These are phyloP conservation scores for Austroboletus novae-zelandiae DNA, from an alignment of 1,284 basidiomycete genomes.

Conservation along the genomic window DNA sequence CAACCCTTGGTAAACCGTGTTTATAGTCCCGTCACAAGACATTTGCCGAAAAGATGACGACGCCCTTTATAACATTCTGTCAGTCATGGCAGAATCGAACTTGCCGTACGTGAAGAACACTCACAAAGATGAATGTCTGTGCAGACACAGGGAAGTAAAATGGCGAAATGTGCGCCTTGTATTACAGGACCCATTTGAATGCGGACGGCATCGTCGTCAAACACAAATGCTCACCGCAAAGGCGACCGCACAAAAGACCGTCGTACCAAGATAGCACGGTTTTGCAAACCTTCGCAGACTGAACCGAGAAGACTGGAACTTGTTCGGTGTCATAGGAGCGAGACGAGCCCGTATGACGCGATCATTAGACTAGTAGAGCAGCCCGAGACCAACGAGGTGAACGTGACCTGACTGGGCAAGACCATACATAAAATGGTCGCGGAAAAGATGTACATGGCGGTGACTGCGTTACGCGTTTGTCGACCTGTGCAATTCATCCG, in stretches of 20 bases:
- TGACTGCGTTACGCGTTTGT: constrained; percentile 68
- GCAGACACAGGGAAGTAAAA: constrained; percentile 78
- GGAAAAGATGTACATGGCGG: constrained; percentile 76
- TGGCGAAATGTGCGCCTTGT: constrained; percentile 72
- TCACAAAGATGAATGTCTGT: constrained; percentile 76
- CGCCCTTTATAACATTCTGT: too few species aligned
- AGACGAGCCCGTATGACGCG: too few species aligned
- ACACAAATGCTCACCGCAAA: constrained; percentile 54
- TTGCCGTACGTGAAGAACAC: too few species aligned
- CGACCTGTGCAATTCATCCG: constrained; percentile 74
- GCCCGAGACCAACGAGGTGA: constrained; percentile 84
- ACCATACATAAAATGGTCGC: constrained; percentile 76
- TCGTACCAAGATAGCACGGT: constrained; percentile 67
- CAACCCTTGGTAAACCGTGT: constrained; percentile 1
- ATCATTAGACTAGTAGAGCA: too few species aligned
- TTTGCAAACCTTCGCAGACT: too few species aligned
- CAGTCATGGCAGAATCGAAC: constrained; percentile 11
- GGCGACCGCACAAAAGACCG: constrained; percentile 69
- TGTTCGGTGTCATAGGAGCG: too few species aligned
- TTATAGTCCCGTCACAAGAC: background rate
- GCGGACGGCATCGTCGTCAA: background rate
- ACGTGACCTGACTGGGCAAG: constrained; percentile 81
- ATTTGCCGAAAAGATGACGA: constrained; percentile 74
- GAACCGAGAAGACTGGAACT: too few species aligned
- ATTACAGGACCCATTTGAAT: background rate